Percentiles rank a stretch among this genome's conserved stretches.
These are phyloP conservation scores for Ottelia alismoides DNA, from an alignment of 106 monocot species.

Conservation along the genomic window DNA sequence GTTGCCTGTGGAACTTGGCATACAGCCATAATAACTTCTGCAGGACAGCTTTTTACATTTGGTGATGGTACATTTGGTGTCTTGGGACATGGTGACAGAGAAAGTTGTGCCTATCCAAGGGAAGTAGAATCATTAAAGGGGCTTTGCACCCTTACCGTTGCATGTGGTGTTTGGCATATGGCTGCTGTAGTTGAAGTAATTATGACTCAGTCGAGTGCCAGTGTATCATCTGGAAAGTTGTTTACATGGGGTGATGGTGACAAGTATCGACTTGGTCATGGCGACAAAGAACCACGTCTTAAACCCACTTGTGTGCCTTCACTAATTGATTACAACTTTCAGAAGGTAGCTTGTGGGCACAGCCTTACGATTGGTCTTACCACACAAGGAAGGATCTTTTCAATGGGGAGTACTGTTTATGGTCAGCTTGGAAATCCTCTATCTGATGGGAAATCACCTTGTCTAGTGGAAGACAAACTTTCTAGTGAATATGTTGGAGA, in stretches of 20 bases:
- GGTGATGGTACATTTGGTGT: slow-evolving; percentile 23
- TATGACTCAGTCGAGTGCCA: slow-evolving; percentile 4
- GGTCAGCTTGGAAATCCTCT: slow-evolving; percentile 17
- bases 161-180: slow-evolving; percentile 20
- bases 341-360: slow-evolving; percentile 19
- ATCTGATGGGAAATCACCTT: slow-evolving; percentile 15
- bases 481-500: slow-evolving; percentile 5
- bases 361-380: slow-evolving; percentile 17
- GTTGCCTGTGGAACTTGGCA: slow-evolving; percentile 18
- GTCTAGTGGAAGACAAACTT: slow-evolving; percentile 15
- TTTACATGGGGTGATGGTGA: slow-evolving; percentile 23
- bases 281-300: slow-evolving; percentile 15
- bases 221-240: slow-evolving; percentile 13
- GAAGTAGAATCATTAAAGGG: slow-evolving; percentile 16
- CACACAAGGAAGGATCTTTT: slow-evolving; percentile 5
- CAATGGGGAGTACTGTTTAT: slow-evolving; percentile 12
- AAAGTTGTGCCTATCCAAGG: slow-evolving; percentile 12
- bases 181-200: slow-evolving; percentile 17
- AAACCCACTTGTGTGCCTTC: slow-evolving; percentile 18
- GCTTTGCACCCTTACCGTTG: slow-evolving; percentile 12
- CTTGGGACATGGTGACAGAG: slow-evolving; percentile 14
- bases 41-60: slow-evolving; percentile 17
- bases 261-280: slow-evolving; percentile 17
- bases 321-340: slow-evolving; percentile 17
- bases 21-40: slow-evolving; percentile 15